These are phyloP conservation scores for Alternaria alternata DNA, from an alignment of 2,329 filamentous ascomycete species.

Conservation along the genomic window DNA sequence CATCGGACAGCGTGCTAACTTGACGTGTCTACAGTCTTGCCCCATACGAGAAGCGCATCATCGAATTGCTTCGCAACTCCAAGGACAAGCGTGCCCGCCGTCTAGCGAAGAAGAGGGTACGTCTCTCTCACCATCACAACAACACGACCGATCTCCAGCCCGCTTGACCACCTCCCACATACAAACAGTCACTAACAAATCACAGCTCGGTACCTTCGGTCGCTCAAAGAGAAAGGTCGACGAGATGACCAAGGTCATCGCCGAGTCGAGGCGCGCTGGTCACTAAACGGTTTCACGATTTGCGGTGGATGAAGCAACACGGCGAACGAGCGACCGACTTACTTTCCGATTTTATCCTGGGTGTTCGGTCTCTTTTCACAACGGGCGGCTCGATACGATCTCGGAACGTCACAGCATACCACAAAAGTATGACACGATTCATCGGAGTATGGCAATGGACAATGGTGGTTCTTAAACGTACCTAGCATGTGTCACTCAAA, in stretches of 20 bases:
- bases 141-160: constrained; percentile 5
- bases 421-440: constrained; percentile 39
- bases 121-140: constrained; percentile 49
- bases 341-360: constrained; percentile 46
- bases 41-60: constrained; percentile 90
- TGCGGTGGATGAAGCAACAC: constrained; percentile 35
- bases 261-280: constrained; percentile 85
- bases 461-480: constrained; percentile 36
- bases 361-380: constrained; percentile 47
- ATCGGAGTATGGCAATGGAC: constrained; percentile 47
- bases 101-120: constrained; percentile 98
- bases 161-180: constrained; percentile 1
- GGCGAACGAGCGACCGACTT: constrained; percentile 29
- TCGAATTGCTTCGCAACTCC: constrained; percentile 98
- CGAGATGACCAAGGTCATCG: constrained; percentile 97
- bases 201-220: constrained; percentile 93
- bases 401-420: constrained; percentile 40
- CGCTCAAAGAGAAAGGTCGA: constrained; percentile 99
- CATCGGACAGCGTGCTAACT: constrained; percentile 15
- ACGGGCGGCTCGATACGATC: constrained; percentile 41
- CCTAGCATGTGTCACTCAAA: constrained; percentile 47
- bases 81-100: constrained; percentile 99
- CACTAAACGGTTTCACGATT: constrained; percentile 61
- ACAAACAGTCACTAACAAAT: constrained; percentile 36
- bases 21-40: constrained; percentile 28